These are phyloP conservation scores for Fraxinus americana DNA, from an alignment of 257 asterid species.

Conservation along the genomic window DNA sequence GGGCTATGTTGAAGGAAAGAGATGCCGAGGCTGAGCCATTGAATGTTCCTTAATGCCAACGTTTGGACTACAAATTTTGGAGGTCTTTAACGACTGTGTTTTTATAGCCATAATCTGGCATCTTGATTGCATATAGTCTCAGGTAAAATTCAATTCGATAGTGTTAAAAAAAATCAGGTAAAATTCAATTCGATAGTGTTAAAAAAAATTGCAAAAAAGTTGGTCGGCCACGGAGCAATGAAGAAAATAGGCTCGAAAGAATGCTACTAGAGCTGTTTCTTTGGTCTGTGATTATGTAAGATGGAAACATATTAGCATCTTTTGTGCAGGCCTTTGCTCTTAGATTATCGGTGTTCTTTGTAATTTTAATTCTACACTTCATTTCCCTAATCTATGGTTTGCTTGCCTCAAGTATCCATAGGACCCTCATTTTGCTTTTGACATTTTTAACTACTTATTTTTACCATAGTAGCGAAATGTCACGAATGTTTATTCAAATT, in stretches of 20 bases:
- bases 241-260: constrained; percentile 9
- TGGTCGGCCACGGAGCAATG: constrained; percentile 5
- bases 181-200: constrained; percentile 14
- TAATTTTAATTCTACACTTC: constrained; percentile 6
- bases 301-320: background rate
- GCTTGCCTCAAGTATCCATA: constrained; percentile 22
- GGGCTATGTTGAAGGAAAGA: constrained; percentile 62
- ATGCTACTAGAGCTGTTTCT: constrained; percentile 14
- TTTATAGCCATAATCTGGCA: constrained; percentile 22
- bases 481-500: constrained; percentile 20
- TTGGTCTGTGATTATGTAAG: background rate
- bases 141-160: too few species aligned
- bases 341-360: constrained; percentile 13
- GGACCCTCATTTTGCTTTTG: constrained; percentile 28
- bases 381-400: constrained; percentile 19
- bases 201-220: constrained; percentile 15
- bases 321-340: constrained; percentile 17
- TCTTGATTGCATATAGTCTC: constrained; percentile 26
- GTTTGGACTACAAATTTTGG: background rate
- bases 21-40: constrained; percentile 50
- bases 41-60: constrained; percentile 43
- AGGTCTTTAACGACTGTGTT: constrained; percentile 25
- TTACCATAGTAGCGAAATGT: constrained; percentile 22
- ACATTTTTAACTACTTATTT: background rate
- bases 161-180: too few species aligned